Conservation (phyloP, 2,329 filamentous ascomycete genomes). For the Arthroderma uncinatum region DNA sequence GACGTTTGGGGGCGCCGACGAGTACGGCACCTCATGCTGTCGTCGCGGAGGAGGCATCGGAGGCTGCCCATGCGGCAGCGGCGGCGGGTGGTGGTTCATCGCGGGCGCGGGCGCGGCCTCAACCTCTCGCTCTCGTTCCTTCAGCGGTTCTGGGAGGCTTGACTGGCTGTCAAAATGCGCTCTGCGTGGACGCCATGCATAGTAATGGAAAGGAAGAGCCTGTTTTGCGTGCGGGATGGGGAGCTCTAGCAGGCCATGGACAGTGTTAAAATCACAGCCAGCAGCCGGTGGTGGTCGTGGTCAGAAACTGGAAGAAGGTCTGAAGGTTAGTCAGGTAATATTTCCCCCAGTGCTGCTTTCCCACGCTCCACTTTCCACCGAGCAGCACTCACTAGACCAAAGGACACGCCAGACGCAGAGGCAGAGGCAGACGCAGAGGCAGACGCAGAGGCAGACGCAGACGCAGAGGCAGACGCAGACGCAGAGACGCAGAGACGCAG, state of each 20-base stretch:
- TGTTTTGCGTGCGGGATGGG: background rate
- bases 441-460: no score
- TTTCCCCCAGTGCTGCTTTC: background rate
- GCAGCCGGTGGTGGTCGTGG: background rate
- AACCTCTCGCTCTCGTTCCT: constrained; percentile 16
- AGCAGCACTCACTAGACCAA: background rate
- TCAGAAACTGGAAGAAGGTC: background rate
- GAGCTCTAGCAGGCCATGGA: background rate
- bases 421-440: background rate
- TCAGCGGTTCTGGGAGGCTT: constrained; percentile 3
- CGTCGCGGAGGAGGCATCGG: constrained; percentile 40
- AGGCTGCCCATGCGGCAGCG: constrained; percentile 39
- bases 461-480: background rate
- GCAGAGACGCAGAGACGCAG: no score
- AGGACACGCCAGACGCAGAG: background rate
- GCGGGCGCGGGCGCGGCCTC: constrained; percentile 8
- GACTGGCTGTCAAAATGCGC: constrained; percentile 5
- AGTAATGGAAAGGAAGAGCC: background rate
- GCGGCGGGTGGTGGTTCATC: constrained; percentile 37
- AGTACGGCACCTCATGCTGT: constrained; percentile 37
- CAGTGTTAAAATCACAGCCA: background rate
- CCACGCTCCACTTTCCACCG: background rate
- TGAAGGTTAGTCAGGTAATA: constrained; percentile 1
- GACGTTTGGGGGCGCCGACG: constrained; percentile 40
- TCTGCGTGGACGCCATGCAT: constrained; percentile 4